Base-by-base conservation (phyloP, 805 yeast species). In the Wickerhamiella australiensis region DNA sequence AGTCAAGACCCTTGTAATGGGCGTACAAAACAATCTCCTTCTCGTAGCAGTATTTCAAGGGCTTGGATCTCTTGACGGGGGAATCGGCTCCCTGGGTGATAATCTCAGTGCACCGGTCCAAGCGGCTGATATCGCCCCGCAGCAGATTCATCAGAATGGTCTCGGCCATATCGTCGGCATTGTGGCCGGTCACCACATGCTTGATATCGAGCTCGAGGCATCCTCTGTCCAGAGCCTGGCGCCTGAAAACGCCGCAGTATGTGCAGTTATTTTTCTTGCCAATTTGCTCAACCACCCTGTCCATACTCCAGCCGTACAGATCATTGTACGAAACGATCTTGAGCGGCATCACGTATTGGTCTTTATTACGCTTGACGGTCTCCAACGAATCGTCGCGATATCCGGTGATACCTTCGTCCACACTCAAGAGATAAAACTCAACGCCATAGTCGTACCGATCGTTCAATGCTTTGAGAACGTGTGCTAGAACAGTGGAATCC, bases 151-250 rank as follows among this genome's bases (percentile, higher is more conserved):
- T 90, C 49, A 92, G 66, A 3, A 92, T 95, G 0, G 99, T 92
- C 61, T 92, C 99, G 1, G 99, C 99, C 85, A 92, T 84, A 67
- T 92, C 99, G 65, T 92, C 99, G 0, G 99, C 99, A 64, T 92
- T 92, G 66, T 92, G 99, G 2, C 99, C 99, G 0, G 99, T 92
- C 1, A 92, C 94, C 27, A 92, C 92, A 65, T 92, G 99, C 49
- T 74, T 72, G 47, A 92, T 87, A 0, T 81, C 86, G 21, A 90
- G 67, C 61, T 80, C 82, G 9, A 84, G 80, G 2, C 97, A 96
- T 1, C 98, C 99, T 57, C 99, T 73, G 64, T 92, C 99, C 44
- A 92, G 68, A 0, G 98, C 96, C 66, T 92, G 99, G 57, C 99
- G 75, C 66, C 99, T 73, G 50, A 92, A 77, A 5, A 92, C 98